Evolutionary conservation across 148 eudicot genomes (phyloP).

Genomic region (Vaccinium vitisidaea): DNA sequence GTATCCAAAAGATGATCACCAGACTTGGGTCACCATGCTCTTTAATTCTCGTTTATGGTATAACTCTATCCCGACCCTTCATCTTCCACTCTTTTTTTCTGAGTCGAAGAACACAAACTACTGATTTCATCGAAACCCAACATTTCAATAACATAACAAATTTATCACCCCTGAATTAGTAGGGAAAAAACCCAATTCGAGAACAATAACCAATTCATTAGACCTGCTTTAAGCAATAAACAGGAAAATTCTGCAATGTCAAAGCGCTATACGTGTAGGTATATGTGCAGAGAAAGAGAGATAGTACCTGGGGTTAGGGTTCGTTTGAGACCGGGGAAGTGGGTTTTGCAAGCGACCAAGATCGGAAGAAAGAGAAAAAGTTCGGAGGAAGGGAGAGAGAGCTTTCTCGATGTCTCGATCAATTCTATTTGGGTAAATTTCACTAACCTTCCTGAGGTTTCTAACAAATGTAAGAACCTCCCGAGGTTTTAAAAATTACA

Average conservation of each 20-base stretch:
- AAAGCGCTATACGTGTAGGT: background rate
- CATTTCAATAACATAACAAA: background rate
- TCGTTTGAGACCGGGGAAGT: background rate
- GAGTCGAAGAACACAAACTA: background rate
- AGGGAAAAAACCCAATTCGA: background rate
- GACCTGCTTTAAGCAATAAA: background rate
- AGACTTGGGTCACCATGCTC: background rate
- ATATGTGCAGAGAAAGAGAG: too few species aligned
- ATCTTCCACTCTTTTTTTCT: background rate
- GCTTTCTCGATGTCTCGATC: background rate
- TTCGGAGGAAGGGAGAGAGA: background rate
- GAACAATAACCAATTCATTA: background rate
- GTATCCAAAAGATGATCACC: too few species aligned
- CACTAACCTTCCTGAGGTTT: too few species aligned
- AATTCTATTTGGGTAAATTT: too few species aligned
- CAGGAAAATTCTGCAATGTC: background rate
- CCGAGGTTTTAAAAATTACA: too few species aligned
- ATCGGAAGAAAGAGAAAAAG: background rate
- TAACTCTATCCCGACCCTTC: background rate
- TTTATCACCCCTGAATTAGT: background rate
- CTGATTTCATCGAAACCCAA: background rate
- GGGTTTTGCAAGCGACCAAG: background rate
- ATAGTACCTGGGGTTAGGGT: constrained; percentile 6
- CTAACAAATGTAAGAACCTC: too few species aligned
- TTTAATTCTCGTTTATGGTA: background rate